Evolutionary conservation across 352 stramenopile species (phyloP), one percentile per base, ranked within the genome.

Genomic region (Globisporangium abappressorium): DNA sequence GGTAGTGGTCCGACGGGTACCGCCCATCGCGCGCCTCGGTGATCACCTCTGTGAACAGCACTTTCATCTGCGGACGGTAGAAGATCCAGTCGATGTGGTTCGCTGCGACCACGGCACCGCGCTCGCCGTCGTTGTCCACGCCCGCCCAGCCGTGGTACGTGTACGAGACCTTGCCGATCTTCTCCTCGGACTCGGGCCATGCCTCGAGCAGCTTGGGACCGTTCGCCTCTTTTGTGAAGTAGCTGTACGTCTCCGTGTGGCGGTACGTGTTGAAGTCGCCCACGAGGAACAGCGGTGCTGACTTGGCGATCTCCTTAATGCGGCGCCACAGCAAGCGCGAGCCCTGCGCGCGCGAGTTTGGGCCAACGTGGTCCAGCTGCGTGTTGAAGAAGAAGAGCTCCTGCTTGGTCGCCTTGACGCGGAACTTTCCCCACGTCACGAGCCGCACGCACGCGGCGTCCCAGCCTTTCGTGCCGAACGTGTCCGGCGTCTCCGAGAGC

Each of bases 61-160:
- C 88, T 22, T 70, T 81, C 84, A 94, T 92, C 46, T 82, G 62
- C 47, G 88, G 88, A 8, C 86, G 86, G 66, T 86, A 94, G 64
- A 95, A 92, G 71, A 96, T 93, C 88, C 88, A 96, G 68, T 96
- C 88, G 67, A 96, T 96, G 73, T 96, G 88, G 74, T 93, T 93
- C 33, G 84, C 82, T 15, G 83, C 88, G 5, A 77, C 75, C 49
- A 89, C 76, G 6, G 85, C 80, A 38, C 67, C 80, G 43, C 85
- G 84, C 65, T 94, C 85, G 60, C 82, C 83, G 64, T 94, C 82
- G 65, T 96, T 93, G 66, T 93, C 78, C 30, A 93, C 75, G n/a
- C 88, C 88, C 26, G 85, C 86, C 86, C 86, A 96, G 61, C 85
- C 88, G 67, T 96, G 88, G 74, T 96, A 96, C 59, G 88, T 94